Evolutionary conservation across 345 rosid species (phyloP), one percentile per base, ranked within the genome.

Genomic region (Zanthoxylum bungeanum): DNA sequence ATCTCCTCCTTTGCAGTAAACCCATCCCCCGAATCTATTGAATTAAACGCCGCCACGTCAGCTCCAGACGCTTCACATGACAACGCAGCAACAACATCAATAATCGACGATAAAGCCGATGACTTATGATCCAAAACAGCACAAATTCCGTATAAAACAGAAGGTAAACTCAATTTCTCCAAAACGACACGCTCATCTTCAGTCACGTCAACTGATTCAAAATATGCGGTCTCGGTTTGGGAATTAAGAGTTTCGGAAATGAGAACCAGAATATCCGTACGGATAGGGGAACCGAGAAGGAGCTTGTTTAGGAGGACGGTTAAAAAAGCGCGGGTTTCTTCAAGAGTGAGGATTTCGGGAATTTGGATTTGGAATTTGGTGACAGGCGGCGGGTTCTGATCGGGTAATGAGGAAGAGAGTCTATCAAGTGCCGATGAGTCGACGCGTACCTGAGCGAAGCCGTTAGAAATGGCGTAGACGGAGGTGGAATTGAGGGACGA

Each of bases 1-100:
- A 83, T 80, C 27, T 78, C 88, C 27, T 90, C 98, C 81, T 92
- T 92, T 3, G 81, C 79, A 21, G 84, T 79, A 34, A 72, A 80
- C 16, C 93, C 98, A 70, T 92, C 96, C 0, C 96, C 98, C 1
- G 86, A 83, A 69, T 87, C 92, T 75, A 83, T 73, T 27, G 68
- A 71, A 73, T 82, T 79, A 60, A 90, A 89, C 12, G 80, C 85
- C 51, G 74, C 50, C 14, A 87, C 78, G 30, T 87, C 82, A 34
- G 79, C 89, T 60, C 79, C 83, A 2, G 72, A 68, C 28, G 89
- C 97, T 77, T 92, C 97, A 40, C 96, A 89, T 5, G 93, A 90
- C 82, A 92, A 71, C 2, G 96, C 93, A 44, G 91, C 88, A 42
- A 85, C 87, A 4, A 83, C 89, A 33, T 89, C 89, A 2, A 82